Percentiles rank a stretch among this genome's conserved stretches.
Conservation (phyloP, 2,329 filamentous ascomycete genomes). For the Xylariales sp. region DNA sequence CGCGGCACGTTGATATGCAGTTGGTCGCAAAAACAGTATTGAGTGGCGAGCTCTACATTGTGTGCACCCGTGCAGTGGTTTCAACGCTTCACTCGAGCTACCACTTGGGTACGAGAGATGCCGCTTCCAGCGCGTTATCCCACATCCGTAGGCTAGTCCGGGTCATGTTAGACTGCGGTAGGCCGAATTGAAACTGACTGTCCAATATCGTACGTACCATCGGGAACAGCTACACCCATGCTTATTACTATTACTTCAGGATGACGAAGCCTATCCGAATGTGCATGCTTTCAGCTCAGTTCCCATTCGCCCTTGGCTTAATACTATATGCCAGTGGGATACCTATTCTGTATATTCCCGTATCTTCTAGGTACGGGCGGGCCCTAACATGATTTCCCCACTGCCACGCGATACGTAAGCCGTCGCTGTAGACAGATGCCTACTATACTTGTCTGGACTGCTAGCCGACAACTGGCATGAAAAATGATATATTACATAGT, state of each 20-base stretch:
- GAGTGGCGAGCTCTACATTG: conserved; percentile 31
- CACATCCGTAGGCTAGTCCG: conserved; percentile 6
- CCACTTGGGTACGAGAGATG: conserved; percentile 15
- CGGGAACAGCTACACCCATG: conserved; percentile 21
- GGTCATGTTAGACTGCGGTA: conserved; percentile 15
- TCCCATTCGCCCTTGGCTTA: conserved; percentile 14
- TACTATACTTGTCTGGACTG: not conserved
- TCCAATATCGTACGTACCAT: conserved; percentile 22
- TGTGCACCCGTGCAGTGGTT: conserved; percentile 17
- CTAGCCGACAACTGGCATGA: conserved; percentile 11
- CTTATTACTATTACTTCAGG: conserved; percentile 23
- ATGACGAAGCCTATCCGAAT: conserved; percentile 34
- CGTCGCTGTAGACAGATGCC: not conserved
- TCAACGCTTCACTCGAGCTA: conserved; percentile 22
- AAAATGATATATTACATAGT: conserved; percentile 23
- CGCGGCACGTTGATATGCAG: conserved; percentile 28
- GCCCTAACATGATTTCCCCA: conserved; percentile 15
- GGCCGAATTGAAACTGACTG: conserved; percentile 25
- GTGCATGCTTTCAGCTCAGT: conserved; percentile 23
- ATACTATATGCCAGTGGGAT: conserved; percentile 16
- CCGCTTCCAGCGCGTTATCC: conserved; percentile 30
- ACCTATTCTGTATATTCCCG: conserved; percentile 6
- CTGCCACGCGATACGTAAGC: conserved; percentile 27
- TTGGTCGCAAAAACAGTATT: conserved; percentile 32
- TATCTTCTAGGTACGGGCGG: not conserved